Base-by-base conservation (phyloP, 331 rosid species). In the Acacia concinna region DNA sequence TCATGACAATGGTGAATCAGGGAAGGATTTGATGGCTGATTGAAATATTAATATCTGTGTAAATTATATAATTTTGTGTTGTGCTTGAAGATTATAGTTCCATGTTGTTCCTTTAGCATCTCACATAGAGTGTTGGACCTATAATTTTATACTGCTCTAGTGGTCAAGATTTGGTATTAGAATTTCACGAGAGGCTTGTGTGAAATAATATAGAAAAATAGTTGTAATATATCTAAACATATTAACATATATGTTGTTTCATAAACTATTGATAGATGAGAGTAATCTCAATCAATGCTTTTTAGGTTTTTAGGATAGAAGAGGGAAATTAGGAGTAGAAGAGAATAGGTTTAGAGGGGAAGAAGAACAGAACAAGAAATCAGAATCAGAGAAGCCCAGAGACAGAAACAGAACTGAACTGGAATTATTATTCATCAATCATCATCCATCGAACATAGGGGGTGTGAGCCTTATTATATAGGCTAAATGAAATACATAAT, bases 141-240 rank as follows among this genome's bases (percentile, higher is more conserved):
- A 30, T n/a, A 21, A 35, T 56, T 37, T 54, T 54, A n/a, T 4
- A 8, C 40, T 70, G 27, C 20, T 68, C 21, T 14, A 25, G 31
- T 66, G 46, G 18, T 34, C 27, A 34, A 68, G 41, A 46, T 47
- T 25, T 46, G 67, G 49, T 4, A 23, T 43, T 60, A 15, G 38
- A 65, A 68, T 69, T 67, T 76, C 35, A 59, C 17, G 37, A 63
- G 23, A 79, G 25, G 6, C 46, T 73, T 62, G 56, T 7, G 52
- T 27, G 15, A 74, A 68, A 54, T 14, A 17, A 18, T 20, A n/a
- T 20, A 12, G 10, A 46, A 5, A 17, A 49, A 46, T 43, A 81
- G 47, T 9, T 14, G 28, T 32, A 9, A 38, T 20, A 65, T 11
- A 15, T 30, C 23, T 41, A 40, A 65, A 14, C 37, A 37, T n/a